Evolutionary conservation across 2,329 filamentous ascomycete genomes (phyloP).

Genomic region (Trichoderma harzianum): DNA sequence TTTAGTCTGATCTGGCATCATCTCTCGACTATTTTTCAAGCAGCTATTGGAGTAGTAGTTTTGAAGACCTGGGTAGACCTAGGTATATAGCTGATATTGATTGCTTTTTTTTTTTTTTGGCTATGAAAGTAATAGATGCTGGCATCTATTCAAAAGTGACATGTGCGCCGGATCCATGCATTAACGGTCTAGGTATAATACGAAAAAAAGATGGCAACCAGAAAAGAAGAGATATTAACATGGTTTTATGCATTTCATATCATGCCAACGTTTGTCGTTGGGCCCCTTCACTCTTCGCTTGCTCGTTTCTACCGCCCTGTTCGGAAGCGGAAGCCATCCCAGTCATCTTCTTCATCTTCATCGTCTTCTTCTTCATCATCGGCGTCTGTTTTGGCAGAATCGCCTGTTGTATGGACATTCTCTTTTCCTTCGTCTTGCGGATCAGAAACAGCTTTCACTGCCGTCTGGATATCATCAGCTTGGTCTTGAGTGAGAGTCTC

Average conservation of each 20-base stretch:
- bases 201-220: not conserved
- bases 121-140: not conserved
- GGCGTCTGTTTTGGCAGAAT: constrained; percentile 43
- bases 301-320: not conserved
- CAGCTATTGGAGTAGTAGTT: not conserved
- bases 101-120: not conserved
- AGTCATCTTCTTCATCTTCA: constrained; percentile 44
- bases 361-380: constrained; percentile 35
- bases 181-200: not conserved
- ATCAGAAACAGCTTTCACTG: not conserved
- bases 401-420: constrained; percentile 29
- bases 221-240: not conserved
- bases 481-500: constrained; percentile 30
- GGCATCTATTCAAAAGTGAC: not conserved
- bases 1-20: not conserved
- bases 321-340: constrained; percentile 56
- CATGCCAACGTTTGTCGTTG: not conserved
- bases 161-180: not conserved
- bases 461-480: not conserved
- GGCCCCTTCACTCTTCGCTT: not conserved
- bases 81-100: not conserved
- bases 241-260: not conserved
- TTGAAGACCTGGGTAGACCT: not conserved
- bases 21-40: not conserved
- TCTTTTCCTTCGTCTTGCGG: constrained; percentile 25